Evolutionary conservation across 1,139 yeast genomes (phyloP).

Genomic region (Geotrichum aggregatum): DNA sequence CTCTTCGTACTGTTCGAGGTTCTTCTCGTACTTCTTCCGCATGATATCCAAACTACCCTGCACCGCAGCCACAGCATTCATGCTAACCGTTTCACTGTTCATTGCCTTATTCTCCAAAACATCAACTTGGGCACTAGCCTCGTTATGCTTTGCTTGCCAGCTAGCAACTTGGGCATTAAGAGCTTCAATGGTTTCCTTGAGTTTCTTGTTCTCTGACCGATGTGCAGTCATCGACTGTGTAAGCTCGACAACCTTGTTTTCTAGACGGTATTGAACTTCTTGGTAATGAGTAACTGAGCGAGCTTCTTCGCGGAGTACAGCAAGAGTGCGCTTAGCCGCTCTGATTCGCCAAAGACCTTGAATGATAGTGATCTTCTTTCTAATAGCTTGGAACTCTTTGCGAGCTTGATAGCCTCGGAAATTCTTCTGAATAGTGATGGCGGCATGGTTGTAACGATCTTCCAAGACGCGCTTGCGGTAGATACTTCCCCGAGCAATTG

Average conservation of each 20-base stretch:
- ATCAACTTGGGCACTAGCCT: conserved; percentile 31
- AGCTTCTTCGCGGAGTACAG: conserved; percentile 70
- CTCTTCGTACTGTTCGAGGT: conserved; percentile 59
- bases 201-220: conserved; percentile 72
- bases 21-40: conserved; percentile 57
- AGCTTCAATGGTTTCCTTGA: conserved; percentile 57
- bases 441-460: conserved; percentile 57
- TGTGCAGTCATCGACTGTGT: conserved; percentile 78
- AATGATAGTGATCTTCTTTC: conserved; percentile 58
- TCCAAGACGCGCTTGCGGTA: conserved; percentile 50
- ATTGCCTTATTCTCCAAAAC: conserved; percentile 50
- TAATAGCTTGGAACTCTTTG: conserved; percentile 42
- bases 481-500: conserved; percentile 61
- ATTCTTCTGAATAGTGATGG: conserved; percentile 63
- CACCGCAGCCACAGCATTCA: conserved; percentile 49
- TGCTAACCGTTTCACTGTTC: conserved; percentile 52
- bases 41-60: conserved; percentile 46
- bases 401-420: conserved; percentile 59
- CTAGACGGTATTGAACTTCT: conserved; percentile 88
- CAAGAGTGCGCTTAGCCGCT: conserved; percentile 63
- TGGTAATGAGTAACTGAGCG: conserved; percentile 84
- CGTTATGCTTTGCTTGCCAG: conserved; percentile 37
- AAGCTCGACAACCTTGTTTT: conserved; percentile 91
- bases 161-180: conserved; percentile 40
- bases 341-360: conserved; percentile 79